Evolutionary conservation across 1,284 basidiomycete genomes (phyloP), one percentile per base, ranked within the genome.

Genomic region (Fomes fomentarius): DNA sequence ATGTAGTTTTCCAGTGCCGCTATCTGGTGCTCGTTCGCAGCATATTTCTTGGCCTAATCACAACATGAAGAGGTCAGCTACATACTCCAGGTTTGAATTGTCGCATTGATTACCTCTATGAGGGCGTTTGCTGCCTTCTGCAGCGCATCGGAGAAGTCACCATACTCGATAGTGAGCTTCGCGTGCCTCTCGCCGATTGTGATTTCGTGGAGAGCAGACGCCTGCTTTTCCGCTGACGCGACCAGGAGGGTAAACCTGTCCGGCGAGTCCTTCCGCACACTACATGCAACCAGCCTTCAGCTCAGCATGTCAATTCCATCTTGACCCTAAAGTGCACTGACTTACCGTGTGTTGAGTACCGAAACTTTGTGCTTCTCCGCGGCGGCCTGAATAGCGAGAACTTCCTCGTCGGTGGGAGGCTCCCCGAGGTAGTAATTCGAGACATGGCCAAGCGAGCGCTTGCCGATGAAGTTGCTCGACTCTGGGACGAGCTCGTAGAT

Each of bases 371-470:
- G 74, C 56, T 83, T 83, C 71, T 94, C 92, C 1, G 88, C 87
- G 1, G 84, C 83, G 5, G 74, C 75, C 67, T 93, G 92, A 10
- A 94, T 80, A 2, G 80, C 78, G 17, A 83, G 81, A 15, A 93
- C 89, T 66, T 94, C 91, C 0, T 83, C 81, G 60, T 93, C 89
- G 15, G 80, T 77, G 25, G 88, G 83, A 9, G 79, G 69, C 56
- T 88, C 79, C 2, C 89, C 89, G 22, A 87, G 81, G 66, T 94
- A 94, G 69, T 94, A 94, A 67, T 92, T 91, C 26, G 87, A 90
- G 45, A 91, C 66, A 57, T 93, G 90, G 1, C 91, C 91, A 22
- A 83, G 75, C 48, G 74, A 79, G 35, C 85, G 87, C 67, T 94
- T 93, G 50, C 91, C 92, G 58, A 94, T 89, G 66, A 81, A 85